Evolutionary conservation across 2,329 filamentous ascomycete genomes (phyloP).

Genomic region (Epichloe sibirici): DNA sequence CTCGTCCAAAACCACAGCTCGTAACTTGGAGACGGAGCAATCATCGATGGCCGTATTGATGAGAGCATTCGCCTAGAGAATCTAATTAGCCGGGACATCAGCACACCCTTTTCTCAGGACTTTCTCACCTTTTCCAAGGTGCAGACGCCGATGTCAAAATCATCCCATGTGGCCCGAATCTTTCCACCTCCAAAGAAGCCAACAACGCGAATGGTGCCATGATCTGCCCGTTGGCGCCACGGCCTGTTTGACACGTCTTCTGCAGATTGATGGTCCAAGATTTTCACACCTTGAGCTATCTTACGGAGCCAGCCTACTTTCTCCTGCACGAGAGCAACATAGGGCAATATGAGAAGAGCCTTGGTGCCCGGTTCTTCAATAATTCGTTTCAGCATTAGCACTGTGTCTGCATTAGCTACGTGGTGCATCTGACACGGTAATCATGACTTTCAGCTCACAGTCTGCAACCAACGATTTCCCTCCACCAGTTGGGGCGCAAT

Average conservation of each 20-base stretch:
- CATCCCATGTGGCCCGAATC: slow-evolving; percentile 52
- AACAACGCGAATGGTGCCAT: slow-evolving; percentile 50
- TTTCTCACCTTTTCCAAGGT: slow-evolving; percentile 57
- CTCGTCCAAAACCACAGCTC: slow-evolving; percentile 61
- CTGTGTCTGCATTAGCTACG: slow-evolving; percentile 16
- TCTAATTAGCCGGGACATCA: slow-evolving; percentile 2
- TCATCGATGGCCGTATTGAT: slow-evolving; percentile 65
- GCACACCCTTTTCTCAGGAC: neutral
- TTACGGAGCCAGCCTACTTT: slow-evolving; percentile 63
- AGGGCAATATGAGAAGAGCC: slow-evolving; percentile 61
- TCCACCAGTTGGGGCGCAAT: slow-evolving; percentile 66
- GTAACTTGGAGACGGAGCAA: slow-evolving; percentile 49
- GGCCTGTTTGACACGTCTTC: slow-evolving; percentile 26
- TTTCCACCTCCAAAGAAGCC: slow-evolving; percentile 68
- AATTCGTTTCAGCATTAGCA: slow-evolving; percentile 61
- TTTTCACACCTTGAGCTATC: slow-evolving; percentile 41
- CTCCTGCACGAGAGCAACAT: slow-evolving; percentile 69
- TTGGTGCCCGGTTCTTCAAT: slow-evolving; percentile 52
- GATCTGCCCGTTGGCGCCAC: slow-evolving; percentile 43
- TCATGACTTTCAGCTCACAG: slow-evolving; percentile 20
- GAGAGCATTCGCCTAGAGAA: slow-evolving; percentile 54
- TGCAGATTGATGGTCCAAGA: slow-evolving; percentile 15
- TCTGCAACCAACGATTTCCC: slow-evolving; percentile 67
- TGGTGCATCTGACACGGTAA: neutral
- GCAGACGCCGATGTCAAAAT: slow-evolving; percentile 68